These are phyloP conservation scores for Cyathus striatus DNA, from an alignment of 768 basidiomycete species.

Conservation along the genomic window DNA sequence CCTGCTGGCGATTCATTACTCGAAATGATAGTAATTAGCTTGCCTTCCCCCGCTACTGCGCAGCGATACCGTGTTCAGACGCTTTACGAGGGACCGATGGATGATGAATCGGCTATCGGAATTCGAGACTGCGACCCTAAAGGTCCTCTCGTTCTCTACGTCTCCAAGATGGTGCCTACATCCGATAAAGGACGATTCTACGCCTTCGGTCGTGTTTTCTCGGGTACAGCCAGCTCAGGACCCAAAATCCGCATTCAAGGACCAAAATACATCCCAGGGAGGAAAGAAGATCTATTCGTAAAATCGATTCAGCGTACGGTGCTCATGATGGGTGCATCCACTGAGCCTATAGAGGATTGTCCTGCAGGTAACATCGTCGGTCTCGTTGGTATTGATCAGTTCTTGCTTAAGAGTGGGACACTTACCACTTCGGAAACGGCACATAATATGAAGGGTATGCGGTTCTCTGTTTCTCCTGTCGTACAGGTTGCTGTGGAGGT, in stretches of 20 bases:
- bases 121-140: constrained; percentile 98
- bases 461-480: constrained; percentile 99
- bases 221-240: constrained; percentile 93
- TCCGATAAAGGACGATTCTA: constrained; percentile 99
- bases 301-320: constrained; percentile 99
- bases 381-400: constrained; percentile 99
- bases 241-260: constrained; percentile 99
- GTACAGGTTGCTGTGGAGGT: constrained; percentile 99
- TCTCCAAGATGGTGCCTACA: constrained; percentile 99
- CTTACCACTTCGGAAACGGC: constrained; percentile 97
- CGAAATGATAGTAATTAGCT: constrained; percentile 99
- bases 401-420: constrained; percentile 98
- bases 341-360: constrained; percentile 99
- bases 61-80: constrained; percentile 99
- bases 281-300: constrained; percentile 97
- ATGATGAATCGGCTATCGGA: constrained; percentile 97
- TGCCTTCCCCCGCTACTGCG: constrained; percentile 95
- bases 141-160: constrained; percentile 93
- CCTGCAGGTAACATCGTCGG: constrained; percentile 98
- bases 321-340: constrained; percentile 99
- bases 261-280: constrained; percentile 96
- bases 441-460: constrained; percentile 99
- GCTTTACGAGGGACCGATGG: constrained; percentile 99
- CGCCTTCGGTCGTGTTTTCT: constrained; percentile 99
- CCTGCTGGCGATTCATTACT: constrained; percentile 97